Evolutionary conservation across 2,329 filamentous ascomycete species (phyloP).

Genomic region (Phaeosphaeriaceae sp.): DNA sequence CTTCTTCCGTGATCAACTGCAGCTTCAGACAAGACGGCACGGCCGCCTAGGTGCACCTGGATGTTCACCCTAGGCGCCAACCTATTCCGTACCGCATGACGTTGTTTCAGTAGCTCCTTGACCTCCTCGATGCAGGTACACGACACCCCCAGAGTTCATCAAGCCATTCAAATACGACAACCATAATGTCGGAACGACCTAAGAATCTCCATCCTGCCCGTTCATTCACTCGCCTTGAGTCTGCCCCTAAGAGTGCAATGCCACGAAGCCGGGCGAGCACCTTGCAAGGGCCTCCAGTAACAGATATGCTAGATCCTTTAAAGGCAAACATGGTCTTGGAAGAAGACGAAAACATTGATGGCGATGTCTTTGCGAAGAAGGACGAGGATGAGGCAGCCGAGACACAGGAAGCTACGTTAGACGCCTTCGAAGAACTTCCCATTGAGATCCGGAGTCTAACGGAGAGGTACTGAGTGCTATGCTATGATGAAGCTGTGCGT

Average conservation of each 20-base stretch:
- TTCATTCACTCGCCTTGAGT: constrained; percentile 59
- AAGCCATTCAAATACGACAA: constrained; percentile 7
- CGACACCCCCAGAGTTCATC: constrained; percentile 21
- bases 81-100: constrained; percentile 41
- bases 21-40: background rate
- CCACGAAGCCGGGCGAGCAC: constrained; percentile 55
- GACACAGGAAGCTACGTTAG: constrained; percentile 52
- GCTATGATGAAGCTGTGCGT: background rate
- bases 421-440: constrained; percentile 86
- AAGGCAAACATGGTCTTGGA: constrained; percentile 46
- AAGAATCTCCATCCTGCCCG: constrained; percentile 51
- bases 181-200: constrained; percentile 40
- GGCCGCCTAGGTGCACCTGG: constrained; percentile 1
- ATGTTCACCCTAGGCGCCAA: constrained; percentile 16
- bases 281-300: constrained; percentile 51
- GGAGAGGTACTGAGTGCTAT: constrained; percentile 68
- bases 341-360: constrained; percentile 40
- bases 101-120: constrained; percentile 33
- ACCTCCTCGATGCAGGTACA: constrained; percentile 31
- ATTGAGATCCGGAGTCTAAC: constrained; percentile 91
- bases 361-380: constrained; percentile 51
- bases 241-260: constrained; percentile 40
- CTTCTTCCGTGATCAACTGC: background rate
- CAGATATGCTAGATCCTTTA: constrained; percentile 53
- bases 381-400: constrained; percentile 41